Base-by-base conservation (phyloP, 2,329 filamentous ascomycete genomes). In the Penicillium freii region DNA sequence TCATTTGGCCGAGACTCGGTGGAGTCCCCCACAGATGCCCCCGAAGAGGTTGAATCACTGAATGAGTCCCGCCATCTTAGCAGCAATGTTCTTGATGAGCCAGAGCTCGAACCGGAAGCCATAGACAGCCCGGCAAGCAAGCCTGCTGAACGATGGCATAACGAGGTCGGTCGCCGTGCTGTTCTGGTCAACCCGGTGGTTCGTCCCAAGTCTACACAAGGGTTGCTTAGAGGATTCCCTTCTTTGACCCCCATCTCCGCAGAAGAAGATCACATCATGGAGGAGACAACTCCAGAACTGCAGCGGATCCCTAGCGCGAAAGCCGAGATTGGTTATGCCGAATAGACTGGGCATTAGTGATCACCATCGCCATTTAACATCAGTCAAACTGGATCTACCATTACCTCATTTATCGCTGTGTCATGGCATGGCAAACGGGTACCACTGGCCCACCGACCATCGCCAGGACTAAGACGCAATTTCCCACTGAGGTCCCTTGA, bases 111-210 rank as follows among this genome's bases (percentile, higher is more conserved):
- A 7, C 54, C 63, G 13, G 62, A 59, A 21, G 54, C 51, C 10
- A 57, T 21, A 9, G 40, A 52, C 21, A 36, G 17, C 21, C 11
- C 40, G 11, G 8, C 62, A 10, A 57, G 43, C 33, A 68, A 67
- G 51, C 73, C 71, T 25, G 71, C 73, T 39, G 78, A 78, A 57
- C 78, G 75, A 27, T 80, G 81, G 69, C 81, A 84, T 58, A 77
- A 69, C 19, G 80, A 80, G 27, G 74, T 85, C 44, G 82, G 77
- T 10, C 80, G 83, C 62, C 81, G 84, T 49, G 84, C 86, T 8
- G 86, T 84, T 0, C 78, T 96, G 31, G 81, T 94, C 15, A 85
- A 87, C 58, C 82, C 76, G 7, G 50, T 75, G 9, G 73, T 83
- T 27, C 81, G 83, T 17, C 77, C 83, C n/a, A 85, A 83, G 66